Percentiles rank a stretch among this genome's conserved stretches.
phyloP scores from a whole-genome alignment of 2,329 filamentous ascomycete genomes.

The Blumeriella jaapii region DNA sequence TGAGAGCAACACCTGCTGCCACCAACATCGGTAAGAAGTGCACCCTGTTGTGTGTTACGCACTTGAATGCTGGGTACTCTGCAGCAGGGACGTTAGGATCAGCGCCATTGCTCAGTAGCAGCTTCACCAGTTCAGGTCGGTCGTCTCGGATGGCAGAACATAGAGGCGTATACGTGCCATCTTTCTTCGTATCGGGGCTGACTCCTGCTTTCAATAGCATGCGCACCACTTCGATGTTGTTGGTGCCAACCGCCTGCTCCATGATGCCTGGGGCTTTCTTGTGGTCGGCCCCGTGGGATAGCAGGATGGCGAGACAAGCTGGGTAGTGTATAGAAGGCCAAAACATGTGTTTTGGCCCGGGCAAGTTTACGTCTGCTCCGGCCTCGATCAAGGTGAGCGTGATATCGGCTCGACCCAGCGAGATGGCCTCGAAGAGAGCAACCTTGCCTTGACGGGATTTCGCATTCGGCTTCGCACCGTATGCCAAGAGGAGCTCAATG shows the following conservation, averaged over 20 bases:
- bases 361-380: constrained; percentile 55
- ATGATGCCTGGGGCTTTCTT: constrained; percentile 51
- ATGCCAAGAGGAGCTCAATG: constrained; percentile 47
- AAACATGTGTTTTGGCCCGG: constrained; percentile 56
- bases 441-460: constrained; percentile 53
- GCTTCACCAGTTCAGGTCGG: constrained; percentile 46
- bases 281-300: constrained; percentile 45
- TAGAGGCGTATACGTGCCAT: constrained; percentile 55
- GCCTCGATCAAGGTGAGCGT: constrained; percentile 43
- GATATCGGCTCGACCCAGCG: constrained; percentile 42
- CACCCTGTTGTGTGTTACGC: constrained; percentile 51
- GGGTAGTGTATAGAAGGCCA: constrained; percentile 53
- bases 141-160: constrained; percentile 60
- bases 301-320: constrained; percentile 44
- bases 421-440: constrained; percentile 51
- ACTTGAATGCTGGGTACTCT: constrained; percentile 58
- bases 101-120: constrained; percentile 42
- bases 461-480: constrained; percentile 45
- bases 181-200: constrained; percentile 50
- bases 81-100: constrained; percentile 43
- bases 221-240: constrained; percentile 49
- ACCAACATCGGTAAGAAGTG: constrained; percentile 49
- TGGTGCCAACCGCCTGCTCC: constrained; percentile 51
- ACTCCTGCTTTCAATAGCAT: constrained; percentile 46
- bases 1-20: constrained; percentile 47